Conservation (phyloP, 2,329 filamentous ascomycete genomes). For the Aspergillus flavus region DNA sequence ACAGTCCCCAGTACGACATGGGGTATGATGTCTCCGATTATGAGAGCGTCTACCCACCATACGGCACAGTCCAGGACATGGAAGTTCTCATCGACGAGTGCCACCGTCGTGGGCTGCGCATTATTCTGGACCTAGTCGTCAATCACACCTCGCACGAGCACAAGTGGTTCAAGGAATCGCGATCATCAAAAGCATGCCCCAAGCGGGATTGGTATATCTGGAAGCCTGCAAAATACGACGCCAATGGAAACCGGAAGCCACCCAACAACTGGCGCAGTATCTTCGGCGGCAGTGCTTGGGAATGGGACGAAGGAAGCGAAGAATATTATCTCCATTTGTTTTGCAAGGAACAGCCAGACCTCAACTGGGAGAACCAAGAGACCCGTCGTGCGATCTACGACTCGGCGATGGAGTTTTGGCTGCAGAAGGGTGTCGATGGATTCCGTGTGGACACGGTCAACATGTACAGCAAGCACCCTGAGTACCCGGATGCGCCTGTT, state of each 20-base stretch:
- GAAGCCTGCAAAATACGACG: constrained; percentile 54
- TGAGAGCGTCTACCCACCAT: constrained; percentile 60
- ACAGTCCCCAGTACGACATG: constrained; percentile 56
- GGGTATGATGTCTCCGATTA: constrained; percentile 63
- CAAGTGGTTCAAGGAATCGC: constrained; percentile 69
- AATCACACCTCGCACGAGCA: constrained; percentile 76
- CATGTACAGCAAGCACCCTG: constrained; percentile 66
- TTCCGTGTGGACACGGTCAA: constrained; percentile 76
- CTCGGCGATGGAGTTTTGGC: constrained; percentile 75
- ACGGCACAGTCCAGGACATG: constrained; percentile 67
- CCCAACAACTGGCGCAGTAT: constrained; percentile 67
- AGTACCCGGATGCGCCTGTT: constrained; percentile 52
- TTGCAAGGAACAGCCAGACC: constrained; percentile 72
- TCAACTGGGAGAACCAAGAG: constrained; percentile 79
- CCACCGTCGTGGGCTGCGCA: constrained; percentile 65
- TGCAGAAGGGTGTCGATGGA: constrained; percentile 70
- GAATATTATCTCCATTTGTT: constrained; percentile 80
- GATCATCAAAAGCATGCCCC: constrained; percentile 60
- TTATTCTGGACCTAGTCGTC: constrained; percentile 75
- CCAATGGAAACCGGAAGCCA: constrained; percentile 62
- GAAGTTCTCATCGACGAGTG: constrained; percentile 61
- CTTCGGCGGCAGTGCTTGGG: constrained; percentile 49
- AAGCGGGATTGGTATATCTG: constrained; percentile 71
- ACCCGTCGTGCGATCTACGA: constrained; percentile 70
- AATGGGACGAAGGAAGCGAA: constrained; percentile 68